Evolutionary conservation across 352 stramenopile genomes (phyloP).

Genomic region (Phytophthora quininea): DNA sequence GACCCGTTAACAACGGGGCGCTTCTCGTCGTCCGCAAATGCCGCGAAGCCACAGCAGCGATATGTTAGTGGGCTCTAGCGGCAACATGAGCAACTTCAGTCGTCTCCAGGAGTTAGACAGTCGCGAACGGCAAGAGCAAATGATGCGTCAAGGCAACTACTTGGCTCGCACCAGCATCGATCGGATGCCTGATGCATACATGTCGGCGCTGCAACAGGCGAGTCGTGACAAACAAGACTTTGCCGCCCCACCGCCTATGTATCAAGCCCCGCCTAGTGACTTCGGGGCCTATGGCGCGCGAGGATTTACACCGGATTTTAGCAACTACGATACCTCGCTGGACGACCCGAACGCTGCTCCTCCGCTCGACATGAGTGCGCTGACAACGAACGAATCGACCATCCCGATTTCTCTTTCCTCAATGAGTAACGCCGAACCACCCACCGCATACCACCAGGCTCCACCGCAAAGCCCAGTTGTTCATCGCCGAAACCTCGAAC

Average conservation of each 20-base stretch:
- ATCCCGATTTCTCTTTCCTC: conserved; percentile 30
- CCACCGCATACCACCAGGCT: conserved; percentile 4
- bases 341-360: conserved; percentile 17
- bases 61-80: conserved; percentile 20
- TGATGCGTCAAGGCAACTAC: conserved; percentile 33
- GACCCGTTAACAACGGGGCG: conserved; percentile 28
- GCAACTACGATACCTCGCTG: conserved; percentile 27
- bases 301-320: conserved; percentile 24
- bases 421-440: conserved; percentile 11
- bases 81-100: conserved; percentile 39
- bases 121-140: conserved; percentile 33
- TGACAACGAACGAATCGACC: conserved; percentile 27
- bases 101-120: conserved; percentile 41
- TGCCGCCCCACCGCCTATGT: conserved; percentile 29
- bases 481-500: background rate
- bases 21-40: conserved; percentile 22
- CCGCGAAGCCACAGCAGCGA: conserved; percentile 34
- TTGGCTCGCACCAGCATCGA: conserved; percentile 31
- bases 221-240: conserved; percentile 41
- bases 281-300: conserved; percentile 27
- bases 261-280: conserved; percentile 29
- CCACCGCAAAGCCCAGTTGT: background rate
- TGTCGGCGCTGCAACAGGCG: conserved; percentile 38
- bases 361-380: conserved; percentile 42
- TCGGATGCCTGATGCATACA: conserved; percentile 39